phyloP scores from a whole-genome alignment of 805 yeast genomes.

The Brettanomyces custersianus region DNA sequence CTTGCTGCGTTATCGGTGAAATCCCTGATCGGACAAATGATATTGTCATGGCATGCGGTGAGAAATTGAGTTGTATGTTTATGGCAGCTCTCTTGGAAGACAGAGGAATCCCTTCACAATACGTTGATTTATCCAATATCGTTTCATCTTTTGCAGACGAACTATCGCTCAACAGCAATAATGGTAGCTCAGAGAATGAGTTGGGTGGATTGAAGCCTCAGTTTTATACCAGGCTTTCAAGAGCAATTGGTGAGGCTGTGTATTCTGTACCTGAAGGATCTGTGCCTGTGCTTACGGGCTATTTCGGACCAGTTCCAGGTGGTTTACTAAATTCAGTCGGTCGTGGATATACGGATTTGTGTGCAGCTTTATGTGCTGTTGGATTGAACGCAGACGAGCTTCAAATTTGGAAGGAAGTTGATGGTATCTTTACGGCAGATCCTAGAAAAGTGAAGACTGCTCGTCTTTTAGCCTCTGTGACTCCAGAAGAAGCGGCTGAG shows the following conservation, averaged over 20 bases:
- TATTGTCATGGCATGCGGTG: constrained; percentile 87
- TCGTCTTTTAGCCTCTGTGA: constrained; percentile 72
- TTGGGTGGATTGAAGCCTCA: constrained; percentile 42
- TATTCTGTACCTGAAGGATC: constrained; percentile 28
- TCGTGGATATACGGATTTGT: constrained; percentile 93
- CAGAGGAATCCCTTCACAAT: constrained; percentile 67
- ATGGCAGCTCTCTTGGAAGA: constrained; percentile 82
- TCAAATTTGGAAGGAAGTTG: constrained; percentile 98
- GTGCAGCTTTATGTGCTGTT: constrained; percentile 95
- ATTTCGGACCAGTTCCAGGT: constrained; percentile 93
- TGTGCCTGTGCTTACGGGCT: constrained; percentile 92
- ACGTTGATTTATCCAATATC: constrained; percentile 69
- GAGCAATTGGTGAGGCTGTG: constrained; percentile 42
- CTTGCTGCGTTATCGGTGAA: constrained; percentile 88
- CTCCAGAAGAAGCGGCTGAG: constrained; percentile 98
- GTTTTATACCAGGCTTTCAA: constrained; percentile 51
- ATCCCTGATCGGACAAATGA: constrained; percentile 83
- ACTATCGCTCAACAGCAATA: constrained; percentile 30
- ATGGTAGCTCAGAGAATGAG: constrained; percentile 3
- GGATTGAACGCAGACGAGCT: constrained; percentile 88
- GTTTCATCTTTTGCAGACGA: constrained; percentile 52
- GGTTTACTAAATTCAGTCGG: constrained; percentile 91
- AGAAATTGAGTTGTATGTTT: constrained; percentile 81
- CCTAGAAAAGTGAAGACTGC: constrained; percentile 94
- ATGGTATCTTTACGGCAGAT: constrained; percentile 97